Evolutionary conservation across 129 eudicot genomes (phyloP), one percentile per base, ranked within the genome.

Genomic region (Kitagawia praeruptora): DNA sequence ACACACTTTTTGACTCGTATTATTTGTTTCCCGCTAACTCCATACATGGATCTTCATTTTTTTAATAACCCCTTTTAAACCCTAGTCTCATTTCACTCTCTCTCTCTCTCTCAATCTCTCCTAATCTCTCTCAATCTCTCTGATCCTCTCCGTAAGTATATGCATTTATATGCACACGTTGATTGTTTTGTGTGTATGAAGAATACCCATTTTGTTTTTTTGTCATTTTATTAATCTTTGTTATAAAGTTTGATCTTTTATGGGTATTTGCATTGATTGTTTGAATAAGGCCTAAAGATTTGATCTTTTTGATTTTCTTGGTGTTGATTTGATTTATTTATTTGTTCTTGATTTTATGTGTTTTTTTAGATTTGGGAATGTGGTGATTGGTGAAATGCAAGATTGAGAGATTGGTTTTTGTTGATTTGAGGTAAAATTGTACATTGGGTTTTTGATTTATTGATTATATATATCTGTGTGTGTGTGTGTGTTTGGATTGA

Each of bases 1-100:
- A 49, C 42, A 11, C 42, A 16, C 74, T 37, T 34, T 34, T 70
- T 70, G 12, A 31, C 45, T 19, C 45, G 4, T 18, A 23, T n/a
- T 25, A 25, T 70, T 69, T 71, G 75, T 49, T 83, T 86, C 87
- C 89, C 89, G 87, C 89, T 80, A 61, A 82, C 75, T 54, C 85
- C 28, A n/a, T 61, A 9, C 34, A 34, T 78, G 82, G 39, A 47
- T 77, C 61, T 79, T 83, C 46, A 74, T 51, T 15, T 80, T 70
- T 70, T 39, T 70, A 16, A 5, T 39, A 21, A 79, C 74, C 77
- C 73, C 76, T 45, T 69, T 49, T 34, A 70, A 79, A 69, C 66
- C 74, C 83, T 80, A 19, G 67, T 58, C 34, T n/a, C 25, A 49
- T 49, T 49, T 58, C 15, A 23, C 34, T 19, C n/a, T 19, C 54